Evolutionary conservation across 2,329 filamentous ascomycete genomes (phyloP), one percentile per base, ranked within the genome.

Genomic region (Verruconis gallopava): DNA sequence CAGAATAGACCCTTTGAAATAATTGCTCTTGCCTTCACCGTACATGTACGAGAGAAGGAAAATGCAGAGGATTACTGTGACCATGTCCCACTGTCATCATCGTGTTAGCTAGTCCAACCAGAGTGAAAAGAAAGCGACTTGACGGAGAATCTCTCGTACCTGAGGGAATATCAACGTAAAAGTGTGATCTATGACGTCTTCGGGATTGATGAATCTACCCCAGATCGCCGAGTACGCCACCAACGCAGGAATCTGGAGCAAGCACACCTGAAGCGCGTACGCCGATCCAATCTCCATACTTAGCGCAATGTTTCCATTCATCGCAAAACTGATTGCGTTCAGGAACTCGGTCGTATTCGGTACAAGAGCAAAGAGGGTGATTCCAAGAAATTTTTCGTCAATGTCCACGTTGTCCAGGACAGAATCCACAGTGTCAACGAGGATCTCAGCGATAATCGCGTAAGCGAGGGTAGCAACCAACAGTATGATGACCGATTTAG

Each of bases 41-140:
- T 96, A 93, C 69, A 98, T 89, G 68, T 96, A 94, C 54, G 86
- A 94, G 50, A 98, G 76, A 44, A 98, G 67, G 66, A 98, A 94
- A 14, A 98, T 86, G 54, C 89, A 95, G 13, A 98, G 66, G 46
- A 96, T 94, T 13, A 96, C 85, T 1, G 85, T 94, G 11, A 96
- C 80, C 85, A 98, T 93, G 59, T 98, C 91, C 89, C 89, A 98
- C 60, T 98, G 91, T 1, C 91, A 91, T n/a, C 66, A 98, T 96
- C 35, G 96, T 85, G 22, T 21, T 21, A 33, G 3, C 11, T 98
- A 40, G 20, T 20, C 21, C 28, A 17, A 18, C 21, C 12, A 40
- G 32, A 46, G 42, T 40, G 15, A 42, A n/a, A n/a, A n/a, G n/a
- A n/a, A n/a, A n/a, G n/a, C n/a, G n/a, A n/a, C n/a, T n/a, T 25